Evolutionary conservation across 73 alveolate species (phyloP), one percentile per base, ranked within the genome.

Genomic region (Uronychia binucleata): DNA sequence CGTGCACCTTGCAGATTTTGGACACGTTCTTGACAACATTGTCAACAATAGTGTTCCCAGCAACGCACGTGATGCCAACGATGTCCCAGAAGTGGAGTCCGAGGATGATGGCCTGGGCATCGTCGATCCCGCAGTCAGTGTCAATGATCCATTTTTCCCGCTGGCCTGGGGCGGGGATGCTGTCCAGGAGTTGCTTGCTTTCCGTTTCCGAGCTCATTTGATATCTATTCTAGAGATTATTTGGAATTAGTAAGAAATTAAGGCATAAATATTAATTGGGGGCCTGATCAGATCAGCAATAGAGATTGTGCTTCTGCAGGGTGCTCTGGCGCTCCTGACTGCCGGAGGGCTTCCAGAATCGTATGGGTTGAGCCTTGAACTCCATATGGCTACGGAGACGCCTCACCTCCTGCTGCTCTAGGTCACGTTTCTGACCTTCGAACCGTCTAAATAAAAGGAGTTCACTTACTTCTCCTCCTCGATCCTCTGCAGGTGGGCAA

Each of bases 91-190:
- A 26, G 11, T 59, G 79, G 57, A 86, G 74, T 0, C 92, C 97
- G 28, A 93, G 79, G 13, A 91, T 87, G 5, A 90, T 79, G n/a
- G 97, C 97, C 80, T 93, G 92, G n/a, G 95, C 94, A 82, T 93
- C 97, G 46, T 93, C 97, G 59, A 90, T 86, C 26, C 97, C 97
- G 59, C 93, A 90, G 83, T 93, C 97, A 34, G 97, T 93, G 67
- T 93, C 97, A 28, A 93, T 80, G 59, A 93, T 93, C 93, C 85
- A 93, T 78, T 91, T 91, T 88, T 33, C 88, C 82, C 57, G 19
- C 30, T 75, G 31, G n/a, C 19, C 67, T 5, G 67, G 19, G 5
- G 67, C n/a, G 19, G 67, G 67, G 67, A 46, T 46, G 67, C 67
- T 46, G 67, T 19, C 67, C 19, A 19, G 67, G 67, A 19, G n/a